Conservation (phyloP, 2,329 filamentous ascomycete genomes). For the Calonectria leucothoes region DNA sequence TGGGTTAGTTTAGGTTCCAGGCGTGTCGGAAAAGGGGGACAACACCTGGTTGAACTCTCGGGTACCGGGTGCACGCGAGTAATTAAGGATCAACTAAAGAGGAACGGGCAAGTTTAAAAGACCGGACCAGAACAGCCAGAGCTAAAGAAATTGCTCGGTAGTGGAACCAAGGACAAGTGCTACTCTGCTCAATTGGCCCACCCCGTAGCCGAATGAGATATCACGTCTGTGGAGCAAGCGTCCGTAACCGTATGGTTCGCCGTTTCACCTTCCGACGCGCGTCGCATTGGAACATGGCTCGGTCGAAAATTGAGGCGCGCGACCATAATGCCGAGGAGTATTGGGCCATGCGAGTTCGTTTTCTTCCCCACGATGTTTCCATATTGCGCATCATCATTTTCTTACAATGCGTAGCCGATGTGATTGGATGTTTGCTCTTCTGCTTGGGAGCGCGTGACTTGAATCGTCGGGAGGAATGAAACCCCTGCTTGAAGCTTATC, state of each 20-base stretch:
- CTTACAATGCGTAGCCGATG: too few relatives aligned
- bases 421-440: too few relatives aligned
- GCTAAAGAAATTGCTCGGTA: not conserved
- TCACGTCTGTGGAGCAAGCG: not conserved
- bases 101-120: not conserved
- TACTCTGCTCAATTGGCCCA: not conserved
- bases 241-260: not conserved
- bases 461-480: not conserved
- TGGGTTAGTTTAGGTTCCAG: not conserved
- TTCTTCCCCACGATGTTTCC: not conserved
- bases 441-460: not conserved
- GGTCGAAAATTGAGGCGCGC: not conserved
- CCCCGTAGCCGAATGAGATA: not conserved
- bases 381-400: not conserved
- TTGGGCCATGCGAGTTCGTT: not conserved
- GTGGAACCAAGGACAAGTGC: not conserved
- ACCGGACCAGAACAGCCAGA: not conserved
- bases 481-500: not conserved
- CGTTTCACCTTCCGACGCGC: not conserved
- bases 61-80: not conserved
- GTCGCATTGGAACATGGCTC: not conserved
- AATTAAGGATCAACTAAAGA: not conserved
- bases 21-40: not conserved
- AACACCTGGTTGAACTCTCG: not conserved
- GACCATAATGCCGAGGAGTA: not conserved